These are phyloP conservation scores for Imleria badia DNA, from an alignment of 768 basidiomycete species.

Conservation along the genomic window DNA sequence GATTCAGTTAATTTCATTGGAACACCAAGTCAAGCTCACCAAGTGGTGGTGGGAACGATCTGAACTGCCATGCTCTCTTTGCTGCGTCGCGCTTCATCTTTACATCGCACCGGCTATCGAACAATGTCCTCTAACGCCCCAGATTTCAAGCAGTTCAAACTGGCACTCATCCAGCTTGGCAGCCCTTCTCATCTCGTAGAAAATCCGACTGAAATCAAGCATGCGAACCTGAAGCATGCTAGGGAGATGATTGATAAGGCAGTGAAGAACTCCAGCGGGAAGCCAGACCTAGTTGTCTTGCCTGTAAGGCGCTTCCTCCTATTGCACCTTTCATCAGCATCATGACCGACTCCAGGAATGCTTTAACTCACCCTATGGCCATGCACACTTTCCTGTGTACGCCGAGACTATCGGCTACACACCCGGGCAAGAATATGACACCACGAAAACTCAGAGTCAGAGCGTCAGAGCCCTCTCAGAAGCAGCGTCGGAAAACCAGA, in stretches of 20 bases:
- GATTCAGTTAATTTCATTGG: not conserved
- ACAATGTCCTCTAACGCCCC: conserved; percentile 33
- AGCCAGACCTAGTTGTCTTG: conserved; percentile 80
- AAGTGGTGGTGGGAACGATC: not conserved
- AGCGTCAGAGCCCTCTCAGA: conserved; percentile 80
- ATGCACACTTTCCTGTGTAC: conserved; percentile 75
- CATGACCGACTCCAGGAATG: conserved; percentile 57
- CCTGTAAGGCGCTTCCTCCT: conserved; percentile 52
- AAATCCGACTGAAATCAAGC: conserved; percentile 48
- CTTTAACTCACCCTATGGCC: conserved; percentile 86
- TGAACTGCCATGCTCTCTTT: conserved; percentile 15
- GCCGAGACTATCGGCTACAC: conserved; percentile 75
- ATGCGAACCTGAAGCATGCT: conserved; percentile 80
- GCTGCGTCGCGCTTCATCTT: conserved; percentile 8
- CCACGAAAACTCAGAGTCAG: conserved; percentile 58
- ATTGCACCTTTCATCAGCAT: not conserved
- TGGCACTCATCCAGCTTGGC: conserved; percentile 93
- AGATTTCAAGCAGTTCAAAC: conserved; percentile 68
- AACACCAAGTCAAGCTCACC: conserved; percentile 3
- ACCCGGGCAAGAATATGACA: conserved; percentile 58
- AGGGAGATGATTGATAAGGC: conserved; percentile 77
- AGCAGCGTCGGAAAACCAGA: conserved; percentile 70
- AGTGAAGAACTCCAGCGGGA: conserved; percentile 40
- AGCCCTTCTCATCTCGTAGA: conserved; percentile 45
- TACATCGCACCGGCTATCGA: conserved; percentile 3